phyloP scores from a whole-genome alignment of 2,329 filamentous ascomycete species.

The Pestalotiopsis sp. region DNA sequence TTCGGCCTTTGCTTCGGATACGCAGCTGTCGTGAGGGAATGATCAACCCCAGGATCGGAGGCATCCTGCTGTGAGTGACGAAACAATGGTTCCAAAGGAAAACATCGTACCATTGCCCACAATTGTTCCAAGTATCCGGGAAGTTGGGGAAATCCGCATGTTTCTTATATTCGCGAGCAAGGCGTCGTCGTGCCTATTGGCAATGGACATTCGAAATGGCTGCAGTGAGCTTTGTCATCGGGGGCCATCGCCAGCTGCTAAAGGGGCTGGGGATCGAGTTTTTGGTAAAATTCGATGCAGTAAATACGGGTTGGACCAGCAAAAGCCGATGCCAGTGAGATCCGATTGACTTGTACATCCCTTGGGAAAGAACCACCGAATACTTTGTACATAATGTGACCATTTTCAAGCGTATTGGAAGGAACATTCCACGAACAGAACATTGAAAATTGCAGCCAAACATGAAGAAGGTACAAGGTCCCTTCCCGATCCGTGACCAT shows the following conservation, averaged over 20 bases:
- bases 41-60: background rate
- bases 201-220: background rate
- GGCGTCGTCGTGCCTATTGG: background rate
- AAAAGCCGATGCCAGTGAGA: background rate
- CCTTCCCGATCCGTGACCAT: background rate
- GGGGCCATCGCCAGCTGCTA: background rate
- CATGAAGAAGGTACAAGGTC: background rate
- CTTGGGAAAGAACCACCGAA: too few relatives aligned
- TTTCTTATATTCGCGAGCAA: background rate
- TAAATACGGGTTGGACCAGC: background rate
- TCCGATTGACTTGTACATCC: background rate
- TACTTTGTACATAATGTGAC: too few relatives aligned
- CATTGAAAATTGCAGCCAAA: background rate
- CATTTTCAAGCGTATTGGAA: too few relatives aligned
- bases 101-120: conserved; percentile 2
- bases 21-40: background rate
- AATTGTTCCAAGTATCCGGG: background rate
- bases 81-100: background rate
- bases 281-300: background rate
- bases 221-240: background rate
- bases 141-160: background rate
- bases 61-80: background rate
- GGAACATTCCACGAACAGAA: too few relatives aligned
- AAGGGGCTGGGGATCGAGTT: background rate
- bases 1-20: background rate